Evolutionary conservation across 441 rosid species (phyloP), one percentile per base, ranked within the genome.

Genomic region (Pelargonium cotyledonis): DNA sequence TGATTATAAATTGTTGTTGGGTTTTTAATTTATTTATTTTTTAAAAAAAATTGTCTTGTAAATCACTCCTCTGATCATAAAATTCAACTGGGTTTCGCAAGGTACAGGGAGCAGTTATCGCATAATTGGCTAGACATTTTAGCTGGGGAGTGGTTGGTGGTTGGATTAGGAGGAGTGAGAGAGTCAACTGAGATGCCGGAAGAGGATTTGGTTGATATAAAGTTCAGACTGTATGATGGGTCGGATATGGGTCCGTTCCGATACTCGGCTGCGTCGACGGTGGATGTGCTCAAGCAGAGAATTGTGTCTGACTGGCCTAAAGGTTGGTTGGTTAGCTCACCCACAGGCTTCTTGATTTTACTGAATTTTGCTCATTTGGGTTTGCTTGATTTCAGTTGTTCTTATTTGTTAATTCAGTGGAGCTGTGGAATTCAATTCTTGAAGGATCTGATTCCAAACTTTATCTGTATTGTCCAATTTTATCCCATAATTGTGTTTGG

Each of bases 271-370:
- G 84, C 95, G 0, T 92, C 98, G 5, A 92, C 96, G 8, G 84
- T 92, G 8, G 96, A 92, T 71, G 77, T 85, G 79, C 88, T 90
- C 64, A 92, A 92, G 85, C 96, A 92, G 79, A 79, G 95, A 70
- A 85, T 92, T 60, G 86, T 92, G 69, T 86, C 95, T 53, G 98
- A 92, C 83, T 92, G 98, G 98, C 98, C 98, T 38, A 89, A 85
- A 90, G 96, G 96, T 90, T 76, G 61, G 61, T 55, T 18, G 61
- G 61, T 55, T 55, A 6, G 26, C 61, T 55, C 61, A 55, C 61
- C 61, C 41, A 16, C 61, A 23, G 26, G 9, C 64, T 66, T 72
- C 66, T 69, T 68, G 23, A 55, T 55, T 55, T 55, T 55, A 19
- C 61, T 55, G 2, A 16, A 16, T 55, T 55, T 55, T 4, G 16